A percentile compares a stretch with the other conserved stretches of the same genome.
Evolutionary conservation across 352 stramenopile genomes (phyloP).

Genomic region (Pythium aristosporum): DNA sequence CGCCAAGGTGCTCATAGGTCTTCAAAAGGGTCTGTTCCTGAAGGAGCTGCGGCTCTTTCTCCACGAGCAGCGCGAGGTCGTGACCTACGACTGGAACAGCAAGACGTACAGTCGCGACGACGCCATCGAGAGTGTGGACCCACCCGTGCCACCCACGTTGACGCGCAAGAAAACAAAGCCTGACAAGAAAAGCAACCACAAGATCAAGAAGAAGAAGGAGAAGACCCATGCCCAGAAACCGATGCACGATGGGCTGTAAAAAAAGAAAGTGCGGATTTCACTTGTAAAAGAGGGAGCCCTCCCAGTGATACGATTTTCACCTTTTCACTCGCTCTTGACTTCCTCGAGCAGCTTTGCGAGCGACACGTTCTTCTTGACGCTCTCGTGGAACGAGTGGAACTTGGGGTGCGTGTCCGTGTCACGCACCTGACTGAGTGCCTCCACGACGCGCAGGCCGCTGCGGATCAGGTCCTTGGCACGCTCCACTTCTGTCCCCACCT

Average conservation of each 20-base stretch:
- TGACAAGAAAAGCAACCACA: not conserved
- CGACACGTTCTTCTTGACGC: conserved; percentile 65
- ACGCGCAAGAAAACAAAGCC: not conserved
- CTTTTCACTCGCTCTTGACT: conserved; percentile 52
- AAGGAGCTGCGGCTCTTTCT: conserved; percentile 53
- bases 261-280: conserved; percentile 14
- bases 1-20: conserved; percentile 53
- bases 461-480: conserved; percentile 96
- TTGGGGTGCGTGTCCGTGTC: conserved; percentile 77
- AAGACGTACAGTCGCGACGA: conserved; percentile 31
- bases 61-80: conserved; percentile 46
- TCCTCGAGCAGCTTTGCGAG: conserved; percentile 59
- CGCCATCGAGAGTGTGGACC: not conserved
- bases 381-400: conserved; percentile 59
- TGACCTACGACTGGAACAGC: conserved; percentile 67
- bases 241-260: conserved; percentile 35
- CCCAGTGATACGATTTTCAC: not conserved
- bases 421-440: conserved; percentile 69
- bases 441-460: conserved; percentile 89
- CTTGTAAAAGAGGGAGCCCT: not conserved
- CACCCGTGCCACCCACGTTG: too few species aligned
- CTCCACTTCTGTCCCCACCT: conserved; percentile 95
- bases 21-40: conserved; percentile 60
- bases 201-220: conserved; percentile 9
- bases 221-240: conserved; percentile 7